phyloP scores from a whole-genome alignment of 225 moss, liverwort and hornwort species.

The Polytrichum formosum region DNA sequence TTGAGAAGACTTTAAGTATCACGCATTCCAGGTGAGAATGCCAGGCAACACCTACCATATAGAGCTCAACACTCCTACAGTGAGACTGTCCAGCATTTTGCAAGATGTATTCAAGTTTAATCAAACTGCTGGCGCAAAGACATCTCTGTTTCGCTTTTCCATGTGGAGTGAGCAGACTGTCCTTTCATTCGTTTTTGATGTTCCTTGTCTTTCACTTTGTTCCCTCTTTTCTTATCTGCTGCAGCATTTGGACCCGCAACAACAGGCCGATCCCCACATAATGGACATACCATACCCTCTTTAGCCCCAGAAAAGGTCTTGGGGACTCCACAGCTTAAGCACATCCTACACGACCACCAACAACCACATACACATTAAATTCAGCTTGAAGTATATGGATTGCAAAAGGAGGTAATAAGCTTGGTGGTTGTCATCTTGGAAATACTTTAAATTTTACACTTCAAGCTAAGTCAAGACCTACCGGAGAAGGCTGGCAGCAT shows the following conservation, averaged over 20 bases:
- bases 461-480: constrained; percentile 9
- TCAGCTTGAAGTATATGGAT: not conserved
- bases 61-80: not conserved
- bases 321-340: constrained; percentile 66
- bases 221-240: constrained; percentile 62
- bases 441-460: not conserved
- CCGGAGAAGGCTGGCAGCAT: constrained; percentile 68
- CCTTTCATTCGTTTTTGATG: constrained; percentile 95
- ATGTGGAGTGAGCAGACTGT: constrained; percentile 86
- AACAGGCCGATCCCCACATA: constrained; percentile 62
- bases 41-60: too few relatives aligned
- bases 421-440: not conserved
- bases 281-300: constrained; percentile 65
- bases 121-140: constrained; percentile 97
- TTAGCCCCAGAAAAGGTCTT: constrained; percentile 68
- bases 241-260: constrained; percentile 23
- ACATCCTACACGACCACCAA: constrained; percentile 45
- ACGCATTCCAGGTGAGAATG: too few relatives aligned
- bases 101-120: constrained; percentile 20
- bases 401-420: not conserved
- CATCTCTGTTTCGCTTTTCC: constrained; percentile 99
- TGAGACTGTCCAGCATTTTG: not conserved
- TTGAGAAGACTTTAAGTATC: too few relatives aligned
- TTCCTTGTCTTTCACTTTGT: constrained; percentile 91
- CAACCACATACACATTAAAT: constrained; percentile 13